Conservation (phyloP, 441 rosid genomes). For the Erysimum cheiri region DNA sequence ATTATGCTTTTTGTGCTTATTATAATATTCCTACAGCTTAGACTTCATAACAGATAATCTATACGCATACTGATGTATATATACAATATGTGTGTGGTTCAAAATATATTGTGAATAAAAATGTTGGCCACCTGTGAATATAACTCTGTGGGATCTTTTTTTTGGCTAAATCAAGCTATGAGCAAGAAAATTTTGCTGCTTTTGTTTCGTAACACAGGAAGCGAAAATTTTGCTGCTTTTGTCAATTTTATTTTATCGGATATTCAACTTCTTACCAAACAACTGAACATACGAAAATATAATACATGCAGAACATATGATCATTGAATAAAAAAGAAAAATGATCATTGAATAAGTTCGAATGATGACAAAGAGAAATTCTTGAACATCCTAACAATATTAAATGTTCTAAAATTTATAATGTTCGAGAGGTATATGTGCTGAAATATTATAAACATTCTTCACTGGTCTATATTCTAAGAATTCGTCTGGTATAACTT, state of each 20-base stretch:
- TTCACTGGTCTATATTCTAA: conserved; percentile 35
- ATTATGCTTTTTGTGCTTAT: no score
- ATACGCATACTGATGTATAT: not conserved
- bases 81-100: not conserved
- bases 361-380: conserved; percentile 10
- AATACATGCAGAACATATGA: conserved; percentile 2
- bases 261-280: conserved; percentile 25
- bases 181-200: no score
- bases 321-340: no score
- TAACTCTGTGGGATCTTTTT: no score
- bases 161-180: no score
- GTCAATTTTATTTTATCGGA: not conserved
- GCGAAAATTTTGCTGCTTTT: no score
- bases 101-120: no score
- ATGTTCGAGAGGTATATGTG: not conserved
- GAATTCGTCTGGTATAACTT: conserved; percentile 23
- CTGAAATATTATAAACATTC: not conserved
- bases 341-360: conserved; percentile 3
- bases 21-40: not conserved
- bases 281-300: conserved; percentile 1
- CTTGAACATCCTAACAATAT: conserved; percentile 7
- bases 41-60: conserved; percentile 11
- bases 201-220: no score
- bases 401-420: not conserved
- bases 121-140: no score